These are phyloP conservation scores for Phytophthora syringae DNA, from an alignment of 352 stramenopile genomes.

Conservation along the genomic window DNA sequence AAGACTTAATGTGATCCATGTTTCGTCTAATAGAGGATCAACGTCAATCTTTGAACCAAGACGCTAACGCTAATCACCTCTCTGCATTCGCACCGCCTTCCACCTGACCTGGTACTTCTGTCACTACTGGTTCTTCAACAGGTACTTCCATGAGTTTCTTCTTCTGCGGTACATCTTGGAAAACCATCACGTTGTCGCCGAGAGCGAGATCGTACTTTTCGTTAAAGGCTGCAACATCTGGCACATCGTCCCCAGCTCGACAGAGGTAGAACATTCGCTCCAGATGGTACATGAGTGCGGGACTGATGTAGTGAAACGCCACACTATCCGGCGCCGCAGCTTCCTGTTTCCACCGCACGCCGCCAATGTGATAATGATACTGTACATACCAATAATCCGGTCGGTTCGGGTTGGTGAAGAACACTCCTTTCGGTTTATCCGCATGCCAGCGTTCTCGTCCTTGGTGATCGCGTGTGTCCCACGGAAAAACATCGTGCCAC, in stretches of 20 bases:
- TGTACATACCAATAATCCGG: slow-evolving; percentile 73
- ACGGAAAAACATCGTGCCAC: slow-evolving; percentile 76
- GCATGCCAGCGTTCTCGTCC: slow-evolving; percentile 84
- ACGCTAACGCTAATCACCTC: too few species aligned
- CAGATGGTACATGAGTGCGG: slow-evolving; percentile 80
- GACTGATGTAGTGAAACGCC: slow-evolving; percentile 81
- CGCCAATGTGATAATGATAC: slow-evolving; percentile 77
- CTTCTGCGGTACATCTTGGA: slow-evolving; percentile 41
- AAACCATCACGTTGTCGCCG: slow-evolving; percentile 52
- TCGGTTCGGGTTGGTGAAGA: slow-evolving; percentile 60
- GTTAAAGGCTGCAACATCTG: slow-evolving; percentile 60
- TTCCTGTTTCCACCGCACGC: slow-evolving; percentile 56
- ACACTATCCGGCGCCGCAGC: slow-evolving; percentile 69
- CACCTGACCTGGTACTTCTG: slow-evolving; percentile 2
- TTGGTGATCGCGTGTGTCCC: slow-evolving; percentile 70
- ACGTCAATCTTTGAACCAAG: too few species aligned
- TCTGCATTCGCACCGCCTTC: slow-evolving; percentile 7
- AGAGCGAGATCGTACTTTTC: slow-evolving; percentile 57
- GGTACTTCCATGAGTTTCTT: slow-evolving; percentile 7
- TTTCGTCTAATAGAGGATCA: background rate
- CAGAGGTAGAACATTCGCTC: slow-evolving; percentile 78
- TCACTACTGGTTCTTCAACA: background rate
- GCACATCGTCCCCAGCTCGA: slow-evolving; percentile 53
- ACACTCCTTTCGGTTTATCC: slow-evolving; percentile 73
- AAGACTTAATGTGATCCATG: background rate